Percentiles rank a stretch among this genome's conserved stretches.
Conservation (phyloP, 2,329 filamentous ascomycete genomes). For the Penicillium sp. region DNA sequence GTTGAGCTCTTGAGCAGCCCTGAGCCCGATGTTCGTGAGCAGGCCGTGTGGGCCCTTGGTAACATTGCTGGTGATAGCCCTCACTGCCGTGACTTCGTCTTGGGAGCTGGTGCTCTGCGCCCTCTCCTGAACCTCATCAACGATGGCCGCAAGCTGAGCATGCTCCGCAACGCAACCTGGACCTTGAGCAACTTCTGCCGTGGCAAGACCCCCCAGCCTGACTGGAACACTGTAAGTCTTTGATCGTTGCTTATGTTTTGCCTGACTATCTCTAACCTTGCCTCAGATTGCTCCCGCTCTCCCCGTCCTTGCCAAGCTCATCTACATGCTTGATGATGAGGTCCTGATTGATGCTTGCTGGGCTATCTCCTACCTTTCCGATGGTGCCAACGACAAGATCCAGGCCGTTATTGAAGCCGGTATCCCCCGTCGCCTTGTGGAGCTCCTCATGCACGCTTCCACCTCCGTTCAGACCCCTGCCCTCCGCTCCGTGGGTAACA, state of each 20-base stretch:
- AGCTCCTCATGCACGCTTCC: slow-evolving; percentile 96
- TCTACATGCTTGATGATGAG: slow-evolving; percentile 97
- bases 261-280: slow-evolving; percentile 47
- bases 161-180: slow-evolving; percentile 98
- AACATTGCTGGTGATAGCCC: slow-evolving; percentile 99
- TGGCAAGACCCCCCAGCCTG: slow-evolving; percentile 97
- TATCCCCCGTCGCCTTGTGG: slow-evolving; percentile 92
- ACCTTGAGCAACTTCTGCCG: slow-evolving; percentile 99
- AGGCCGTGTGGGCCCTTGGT: slow-evolving; percentile 96
- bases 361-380: slow-evolving; percentile 98
- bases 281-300: slow-evolving; percentile 79
- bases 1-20: slow-evolving; percentile 93
- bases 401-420: slow-evolving; percentile 98
- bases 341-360: slow-evolving; percentile 99
- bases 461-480: slow-evolving; percentile 98
- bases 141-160: slow-evolving; percentile 97
- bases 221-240: slow-evolving; percentile 77
- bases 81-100: slow-evolving; percentile 93
- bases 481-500: slow-evolving; percentile 95
- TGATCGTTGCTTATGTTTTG: slow-evolving; percentile 12
- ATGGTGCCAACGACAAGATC: slow-evolving; percentile 98
- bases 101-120: slow-evolving; percentile 85
- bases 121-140: slow-evolving; percentile 86
- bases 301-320: slow-evolving; percentile 91
- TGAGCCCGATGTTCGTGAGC: slow-evolving; percentile 95